Percentiles rank a stretch among this genome's conserved stretches.
Evolutionary conservation across 768 basidiomycete species (phyloP).

Genomic region (Gloeostereum incarnatum): DNA sequence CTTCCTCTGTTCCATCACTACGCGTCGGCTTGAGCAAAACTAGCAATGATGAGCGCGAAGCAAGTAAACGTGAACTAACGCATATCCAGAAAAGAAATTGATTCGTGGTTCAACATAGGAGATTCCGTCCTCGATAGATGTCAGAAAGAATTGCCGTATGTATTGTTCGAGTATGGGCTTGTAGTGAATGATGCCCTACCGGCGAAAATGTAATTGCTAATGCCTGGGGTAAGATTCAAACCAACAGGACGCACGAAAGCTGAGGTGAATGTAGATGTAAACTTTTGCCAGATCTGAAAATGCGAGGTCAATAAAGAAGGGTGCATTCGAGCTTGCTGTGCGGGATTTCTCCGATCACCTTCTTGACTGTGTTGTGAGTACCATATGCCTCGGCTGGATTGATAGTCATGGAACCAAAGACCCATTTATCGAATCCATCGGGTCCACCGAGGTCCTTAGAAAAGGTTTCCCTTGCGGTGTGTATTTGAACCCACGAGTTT

Average conservation of each 20-base stretch:
- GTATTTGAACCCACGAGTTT: conserved; percentile 45
- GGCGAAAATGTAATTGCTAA: not conserved
- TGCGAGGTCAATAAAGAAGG: not conserved
- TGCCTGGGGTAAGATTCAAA: not conserved
- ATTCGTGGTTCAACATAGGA: conserved; percentile 63
- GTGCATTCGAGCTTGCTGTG: not conserved
- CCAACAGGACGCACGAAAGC: conserved; percentile 27
- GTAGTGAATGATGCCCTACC: conserved; percentile 36
- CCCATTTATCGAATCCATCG: conserved; percentile 63
- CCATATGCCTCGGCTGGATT: conserved; percentile 64
- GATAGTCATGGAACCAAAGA: conserved; percentile 49
- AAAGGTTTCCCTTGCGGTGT: conserved; percentile 45
- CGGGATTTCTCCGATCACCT: conserved; percentile 28
- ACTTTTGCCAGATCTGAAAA: conserved; percentile 69
- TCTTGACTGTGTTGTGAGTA: conserved; percentile 60
- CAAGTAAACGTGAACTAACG: too few species aligned
- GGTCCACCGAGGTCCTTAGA: conserved; percentile 43
- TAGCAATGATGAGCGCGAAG: too few species aligned
- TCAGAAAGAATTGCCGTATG: conserved; percentile 50
- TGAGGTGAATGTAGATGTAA: conserved; percentile 42
- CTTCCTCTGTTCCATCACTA: too few species aligned
- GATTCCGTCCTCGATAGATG: conserved; percentile 62
- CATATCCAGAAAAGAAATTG: not conserved
- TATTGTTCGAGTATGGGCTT: conserved; percentile 53
- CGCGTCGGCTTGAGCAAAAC: too few species aligned